Evolutionary conservation across 116 monocot genomes (phyloP).

Genomic region (Papilionanthe hybrid): DNA sequence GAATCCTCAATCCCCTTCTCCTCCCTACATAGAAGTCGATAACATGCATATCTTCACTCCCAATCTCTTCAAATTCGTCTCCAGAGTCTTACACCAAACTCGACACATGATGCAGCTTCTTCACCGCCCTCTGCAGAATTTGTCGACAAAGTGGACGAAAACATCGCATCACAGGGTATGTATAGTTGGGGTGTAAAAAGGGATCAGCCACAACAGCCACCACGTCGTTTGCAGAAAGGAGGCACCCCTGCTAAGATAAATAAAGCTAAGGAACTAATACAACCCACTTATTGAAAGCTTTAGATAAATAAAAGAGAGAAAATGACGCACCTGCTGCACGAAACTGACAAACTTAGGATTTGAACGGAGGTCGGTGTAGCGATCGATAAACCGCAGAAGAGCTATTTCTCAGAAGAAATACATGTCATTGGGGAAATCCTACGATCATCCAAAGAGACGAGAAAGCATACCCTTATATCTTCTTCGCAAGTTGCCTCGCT

Average conservation of each 20-base stretch:
- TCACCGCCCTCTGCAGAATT: conserved; percentile 44
- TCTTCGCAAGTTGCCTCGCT: too few relatives aligned
- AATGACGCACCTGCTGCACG: conserved; percentile 30
- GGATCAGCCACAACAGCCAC: conserved; percentile 61
- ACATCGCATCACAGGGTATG: conserved; percentile 75
- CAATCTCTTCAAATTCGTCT: conserved; percentile 30
- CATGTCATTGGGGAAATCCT: background rate
- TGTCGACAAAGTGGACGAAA: conserved; percentile 57
- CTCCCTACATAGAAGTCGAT: conserved; percentile 65
- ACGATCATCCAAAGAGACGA: too few relatives aligned
- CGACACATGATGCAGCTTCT: conserved; percentile 28
- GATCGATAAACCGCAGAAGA: conserved; percentile 53
- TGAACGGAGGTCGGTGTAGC: conserved; percentile 44
- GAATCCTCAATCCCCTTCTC: conserved; percentile 62
- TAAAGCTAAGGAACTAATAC: background rate
- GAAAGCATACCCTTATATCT: too few relatives aligned
- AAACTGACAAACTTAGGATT: conserved; percentile 38
- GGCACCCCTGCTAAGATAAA: conserved; percentile 18
- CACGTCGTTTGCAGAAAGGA: conserved; percentile 31
- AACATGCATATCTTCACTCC: conserved; percentile 46
- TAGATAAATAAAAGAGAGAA: background rate
- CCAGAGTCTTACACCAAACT: conserved; percentile 19
- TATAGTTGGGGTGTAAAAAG: conserved; percentile 84
- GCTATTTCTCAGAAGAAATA: conserved; percentile 24
- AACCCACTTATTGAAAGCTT: background rate